These are phyloP conservation scores for Komagataella ulmi DNA, from an alignment of 805 yeast species.

Conservation along the genomic window DNA sequence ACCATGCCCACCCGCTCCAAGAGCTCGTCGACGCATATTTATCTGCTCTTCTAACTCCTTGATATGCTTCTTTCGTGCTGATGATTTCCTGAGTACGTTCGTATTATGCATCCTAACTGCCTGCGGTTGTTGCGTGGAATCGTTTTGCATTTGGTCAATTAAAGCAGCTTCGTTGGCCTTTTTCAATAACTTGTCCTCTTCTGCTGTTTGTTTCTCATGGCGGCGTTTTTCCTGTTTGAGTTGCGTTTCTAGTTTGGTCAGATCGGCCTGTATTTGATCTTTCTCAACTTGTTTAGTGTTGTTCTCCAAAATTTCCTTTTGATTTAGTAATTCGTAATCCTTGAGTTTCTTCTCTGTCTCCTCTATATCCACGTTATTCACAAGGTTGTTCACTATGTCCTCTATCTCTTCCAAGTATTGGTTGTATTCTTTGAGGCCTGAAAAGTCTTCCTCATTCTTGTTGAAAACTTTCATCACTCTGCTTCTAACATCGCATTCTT, in stretches of 20 bases:
- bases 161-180: constrained; percentile 25
- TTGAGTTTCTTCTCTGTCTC: constrained; percentile 52
- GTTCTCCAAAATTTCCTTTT: constrained; percentile 63
- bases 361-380: constrained; percentile 56
- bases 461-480: constrained; percentile 69
- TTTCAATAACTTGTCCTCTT: constrained; percentile 26
- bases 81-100: constrained; percentile 46
- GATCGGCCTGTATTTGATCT: constrained; percentile 43
- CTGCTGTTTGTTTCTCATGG: constrained; percentile 43
- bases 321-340: constrained; percentile 62
- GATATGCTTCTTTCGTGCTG: constrained; percentile 48
- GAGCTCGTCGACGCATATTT: constrained; percentile 14
- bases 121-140: constrained; percentile 25
- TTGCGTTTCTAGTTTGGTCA: constrained; percentile 62
- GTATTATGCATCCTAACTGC: constrained; percentile 37
- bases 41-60: constrained; percentile 21
- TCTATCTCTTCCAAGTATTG: constrained; percentile 77
- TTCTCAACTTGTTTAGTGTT: constrained; percentile 64
- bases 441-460: constrained; percentile 66
- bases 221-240: constrained; percentile 54
- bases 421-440: constrained; percentile 47
- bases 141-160: constrained; percentile 40
- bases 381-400: constrained; percentile 62
- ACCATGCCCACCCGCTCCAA: constrained; percentile 12
- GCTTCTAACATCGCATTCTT: constrained; percentile 83